phyloP scores from a whole-genome alignment of 345 rosid genomes.

The Cardamine resedifolia region DNA sequence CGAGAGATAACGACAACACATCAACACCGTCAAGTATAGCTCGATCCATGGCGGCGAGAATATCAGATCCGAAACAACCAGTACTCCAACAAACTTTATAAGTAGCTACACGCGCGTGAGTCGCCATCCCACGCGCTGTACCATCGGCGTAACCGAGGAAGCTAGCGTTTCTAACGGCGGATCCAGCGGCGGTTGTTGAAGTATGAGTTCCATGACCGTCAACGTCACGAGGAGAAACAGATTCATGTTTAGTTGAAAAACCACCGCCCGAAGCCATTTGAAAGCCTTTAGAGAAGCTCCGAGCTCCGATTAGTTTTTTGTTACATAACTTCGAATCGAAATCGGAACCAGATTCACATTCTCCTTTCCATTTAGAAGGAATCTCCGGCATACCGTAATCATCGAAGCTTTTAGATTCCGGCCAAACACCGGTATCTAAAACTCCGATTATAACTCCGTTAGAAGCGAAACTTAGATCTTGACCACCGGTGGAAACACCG shows the following conservation, averaged over 20 bases:
- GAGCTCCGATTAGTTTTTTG: constrained; percentile 79
- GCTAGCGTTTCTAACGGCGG: constrained; percentile 63
- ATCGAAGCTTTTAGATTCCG: constrained; percentile 66
- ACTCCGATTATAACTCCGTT: constrained; percentile 70
- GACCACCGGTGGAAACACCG: constrained; percentile 35
- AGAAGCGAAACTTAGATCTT: constrained; percentile 44
- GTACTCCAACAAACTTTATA: constrained; percentile 83
- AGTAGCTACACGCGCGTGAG: constrained; percentile 64
- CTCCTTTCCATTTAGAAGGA: constrained; percentile 69
- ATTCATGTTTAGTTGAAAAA: constrained; percentile 44
- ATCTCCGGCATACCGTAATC: constrained; percentile 68
- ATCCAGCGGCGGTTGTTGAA: constrained; percentile 76
- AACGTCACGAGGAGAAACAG: constrained; percentile 65
- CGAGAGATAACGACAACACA: constrained; percentile 82
- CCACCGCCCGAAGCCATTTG: constrained; percentile 59
- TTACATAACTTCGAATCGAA: constrained; percentile 64
- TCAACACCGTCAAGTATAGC: constrained; percentile 85
- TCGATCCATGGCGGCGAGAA: constrained; percentile 78
- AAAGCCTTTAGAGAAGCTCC: constrained; percentile 72
- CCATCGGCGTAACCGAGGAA: constrained; percentile 86
- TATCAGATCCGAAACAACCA: constrained; percentile 79
- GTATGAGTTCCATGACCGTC: constrained; percentile 96
- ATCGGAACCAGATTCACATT: constrained; percentile 71
- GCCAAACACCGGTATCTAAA: constrained; percentile 91
- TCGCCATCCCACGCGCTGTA: constrained; percentile 79